Evolutionary conservation across 768 basidiomycete genomes (phyloP), one percentile per base, ranked within the genome.

Genomic region (Suillus subalutaceus): DNA sequence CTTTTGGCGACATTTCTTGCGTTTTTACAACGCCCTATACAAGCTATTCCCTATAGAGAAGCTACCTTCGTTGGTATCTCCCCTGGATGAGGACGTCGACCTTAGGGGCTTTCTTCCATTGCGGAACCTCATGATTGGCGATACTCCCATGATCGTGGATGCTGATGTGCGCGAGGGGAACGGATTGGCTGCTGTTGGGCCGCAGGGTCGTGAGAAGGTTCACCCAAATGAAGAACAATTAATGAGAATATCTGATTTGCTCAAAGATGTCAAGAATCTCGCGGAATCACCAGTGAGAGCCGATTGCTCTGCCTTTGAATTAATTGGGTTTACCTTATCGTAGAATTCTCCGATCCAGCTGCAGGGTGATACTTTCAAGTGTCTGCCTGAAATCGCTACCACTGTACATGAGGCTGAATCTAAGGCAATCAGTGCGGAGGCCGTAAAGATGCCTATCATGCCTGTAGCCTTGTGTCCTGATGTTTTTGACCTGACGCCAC

Each of bases 201-300:
- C 69, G 69, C 66, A 80, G 76, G 70, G 79, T 63, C 67, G 71
- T 61, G 77, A 84, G 67, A 83, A 82, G 43, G 86, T 86, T 1
- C 90, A 99, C 79, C 97, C 97, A 9, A 99, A 99, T 71, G 96
- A 93, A 66, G 95, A 97, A 80, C 93, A 96, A 71, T 79, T 99
- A 52, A 96, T 98, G 94, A 84, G 97, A 69, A 92, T 99, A 65
- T 84, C 87, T 56, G 97, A 97, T 78, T 79, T 97, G 50, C 80
- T 96, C 57, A 78, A 83, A 16, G 94, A 97, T 72, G 91, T 90
- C 1, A 83, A 79, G 68, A 75, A 80, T 6, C 74, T 97, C 30
- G 84, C 85, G 32, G 81, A 83, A 64, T 78, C 85, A 64, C 84
- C 88, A 81, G 92, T 92, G 67, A 65, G 81, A 53, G 77, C 46